Conservation (phyloP, 2,329 filamentous ascomycete species). For the Colletotrichum tofieldiae region DNA sequence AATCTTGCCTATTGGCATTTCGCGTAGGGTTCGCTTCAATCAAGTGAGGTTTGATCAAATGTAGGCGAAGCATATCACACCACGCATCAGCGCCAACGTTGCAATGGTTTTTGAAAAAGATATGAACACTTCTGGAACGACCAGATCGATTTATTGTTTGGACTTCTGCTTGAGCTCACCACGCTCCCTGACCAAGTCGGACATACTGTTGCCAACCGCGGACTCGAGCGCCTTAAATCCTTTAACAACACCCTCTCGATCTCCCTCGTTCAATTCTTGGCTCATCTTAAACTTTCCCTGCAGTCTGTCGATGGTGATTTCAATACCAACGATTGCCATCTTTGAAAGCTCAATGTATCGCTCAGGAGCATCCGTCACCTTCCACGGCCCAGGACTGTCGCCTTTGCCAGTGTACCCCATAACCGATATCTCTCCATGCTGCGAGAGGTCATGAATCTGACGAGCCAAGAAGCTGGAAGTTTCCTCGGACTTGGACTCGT, state of each 20-base stretch:
- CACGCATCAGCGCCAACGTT: too few relatives aligned
- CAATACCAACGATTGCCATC: conserved; percentile 73
- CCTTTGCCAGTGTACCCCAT: conserved; percentile 68
- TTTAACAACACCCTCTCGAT: conserved; percentile 69
- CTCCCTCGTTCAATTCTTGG: conserved; percentile 69
- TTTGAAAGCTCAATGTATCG: conserved; percentile 70
- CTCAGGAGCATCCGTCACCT: conserved; percentile 70
- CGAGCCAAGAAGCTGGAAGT: conserved; percentile 64
- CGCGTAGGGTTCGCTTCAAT: too few relatives aligned
- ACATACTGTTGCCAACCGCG: conserved; percentile 51
- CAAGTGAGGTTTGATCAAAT: too few relatives aligned
- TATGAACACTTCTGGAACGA: rapidly evolving
- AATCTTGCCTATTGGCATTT: too few relatives aligned
- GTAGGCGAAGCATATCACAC: too few relatives aligned
- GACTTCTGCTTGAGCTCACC: conserved; percentile 48
- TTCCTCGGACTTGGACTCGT: conserved; percentile 62
- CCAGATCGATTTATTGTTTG: background rate
- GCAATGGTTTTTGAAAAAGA: too few relatives aligned
- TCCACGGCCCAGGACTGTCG: conserved; percentile 63
- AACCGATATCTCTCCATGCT: conserved; percentile 65
- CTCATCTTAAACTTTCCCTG: conserved; percentile 79
- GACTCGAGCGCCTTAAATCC: conserved; percentile 64
- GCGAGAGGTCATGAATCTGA: conserved; percentile 69
- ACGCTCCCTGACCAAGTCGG: conserved; percentile 51
- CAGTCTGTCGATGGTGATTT: conserved; percentile 69